Evolutionary conservation across 306 rosid species (phyloP).

Genomic region (Corylus americana): DNA sequence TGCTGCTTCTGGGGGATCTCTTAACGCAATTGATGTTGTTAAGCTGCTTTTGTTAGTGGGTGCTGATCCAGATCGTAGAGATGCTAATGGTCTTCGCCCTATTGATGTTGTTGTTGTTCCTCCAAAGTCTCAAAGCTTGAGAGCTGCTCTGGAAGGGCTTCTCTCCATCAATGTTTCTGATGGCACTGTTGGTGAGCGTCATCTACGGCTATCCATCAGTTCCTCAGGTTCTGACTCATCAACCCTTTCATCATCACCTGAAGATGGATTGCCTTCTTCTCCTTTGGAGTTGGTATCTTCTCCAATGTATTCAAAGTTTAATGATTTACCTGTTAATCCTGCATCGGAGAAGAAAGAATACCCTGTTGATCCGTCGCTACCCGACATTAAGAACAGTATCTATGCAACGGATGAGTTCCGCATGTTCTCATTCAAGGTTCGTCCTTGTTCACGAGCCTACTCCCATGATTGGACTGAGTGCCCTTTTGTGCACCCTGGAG

Average conservation of each 20-base stretch:
- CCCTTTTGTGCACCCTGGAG: conserved; percentile 96
- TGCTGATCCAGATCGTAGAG: conserved; percentile 53
- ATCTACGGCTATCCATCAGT: conserved; percentile 37
- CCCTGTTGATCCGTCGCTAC: conserved; percentile 86
- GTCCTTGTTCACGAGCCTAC: conserved; percentile 92
- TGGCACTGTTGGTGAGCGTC: conserved; percentile 41
- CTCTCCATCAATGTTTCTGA: conserved; percentile 46
- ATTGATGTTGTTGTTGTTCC: conserved; percentile 69
- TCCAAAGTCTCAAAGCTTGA: conserved; percentile 52
- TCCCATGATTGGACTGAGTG: conserved; percentile 98
- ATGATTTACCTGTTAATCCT: conserved; percentile 45
- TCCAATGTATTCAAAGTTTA: conserved; percentile 46
- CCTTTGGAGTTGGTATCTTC: conserved; percentile 54
- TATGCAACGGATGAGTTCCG: conserved; percentile 93
- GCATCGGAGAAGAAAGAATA: conserved; percentile 73
- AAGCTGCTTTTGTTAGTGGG: conserved; percentile 72
- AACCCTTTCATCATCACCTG: conserved; percentile 49
- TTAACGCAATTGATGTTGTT: conserved; percentile 51
- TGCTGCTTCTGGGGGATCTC: conserved; percentile 85
- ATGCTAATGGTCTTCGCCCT: conserved; percentile 69
- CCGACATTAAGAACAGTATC: conserved; percentile 88
- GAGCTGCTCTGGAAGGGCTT: conserved; percentile 52
- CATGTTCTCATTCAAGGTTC: conserved; percentile 88
- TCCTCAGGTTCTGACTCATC: conserved; percentile 52
- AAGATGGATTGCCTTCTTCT: conserved; percentile 54